phyloP scores from a whole-genome alignment of 73 alveolate species.

The Durusdinium trenchii region DNA sequence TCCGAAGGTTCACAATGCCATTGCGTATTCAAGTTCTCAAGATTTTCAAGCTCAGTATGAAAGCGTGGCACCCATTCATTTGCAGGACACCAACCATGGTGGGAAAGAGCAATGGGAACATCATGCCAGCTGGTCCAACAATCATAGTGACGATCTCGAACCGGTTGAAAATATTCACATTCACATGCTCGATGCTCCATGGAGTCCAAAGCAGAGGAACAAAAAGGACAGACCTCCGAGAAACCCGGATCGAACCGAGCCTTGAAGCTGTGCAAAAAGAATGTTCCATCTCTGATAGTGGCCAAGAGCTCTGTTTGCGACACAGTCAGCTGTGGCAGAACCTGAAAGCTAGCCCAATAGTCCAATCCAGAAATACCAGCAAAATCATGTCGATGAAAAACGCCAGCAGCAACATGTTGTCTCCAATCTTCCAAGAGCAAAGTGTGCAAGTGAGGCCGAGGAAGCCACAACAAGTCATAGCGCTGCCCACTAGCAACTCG shows the following conservation, averaged over 20 bases:
- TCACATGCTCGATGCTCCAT: background rate
- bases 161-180: background rate
- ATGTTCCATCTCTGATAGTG: constrained; percentile 6
- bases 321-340: background rate
- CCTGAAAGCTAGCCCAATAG: background rate
- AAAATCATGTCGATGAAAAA: background rate
- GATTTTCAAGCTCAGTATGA: background rate
- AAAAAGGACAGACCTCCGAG: background rate
- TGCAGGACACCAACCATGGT: background rate
- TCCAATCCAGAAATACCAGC: background rate
- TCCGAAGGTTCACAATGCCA: background rate
- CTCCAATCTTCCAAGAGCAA: background rate
- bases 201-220: background rate
- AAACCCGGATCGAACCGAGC: background rate
- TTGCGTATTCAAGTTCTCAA: background rate
- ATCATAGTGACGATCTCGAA: background rate
- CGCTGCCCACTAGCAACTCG: background rate
- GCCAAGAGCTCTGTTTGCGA: background rate
- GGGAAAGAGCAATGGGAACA: background rate
- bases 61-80: background rate
- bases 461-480: background rate
- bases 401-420: background rate
- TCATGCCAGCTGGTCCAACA: background rate
- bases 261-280: background rate
- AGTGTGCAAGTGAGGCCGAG: background rate